phyloP scores from a whole-genome alignment of 192 early-diverging fungal species.

The Coemansia sp. region DNA sequence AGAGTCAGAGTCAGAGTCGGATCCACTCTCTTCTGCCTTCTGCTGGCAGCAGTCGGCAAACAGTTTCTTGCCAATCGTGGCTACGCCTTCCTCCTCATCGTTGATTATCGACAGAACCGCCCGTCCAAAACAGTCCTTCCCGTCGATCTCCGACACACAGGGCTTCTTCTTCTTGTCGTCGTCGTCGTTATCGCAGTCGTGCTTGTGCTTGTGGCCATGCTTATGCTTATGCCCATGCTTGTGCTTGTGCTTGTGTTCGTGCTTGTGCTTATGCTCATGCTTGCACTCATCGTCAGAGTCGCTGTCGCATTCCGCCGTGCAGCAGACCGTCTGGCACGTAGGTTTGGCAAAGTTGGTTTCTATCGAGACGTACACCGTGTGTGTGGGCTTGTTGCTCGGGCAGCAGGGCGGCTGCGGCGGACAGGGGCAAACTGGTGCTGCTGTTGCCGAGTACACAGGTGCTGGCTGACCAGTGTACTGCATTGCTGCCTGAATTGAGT shows the following conservation, averaged over 20 bases:
- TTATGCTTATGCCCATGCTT: conserved; percentile 15
- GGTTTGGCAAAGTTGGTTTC: conserved; percentile 33
- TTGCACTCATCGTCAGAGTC: conserved; percentile 12
- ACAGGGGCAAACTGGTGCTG: conserved; percentile 11
- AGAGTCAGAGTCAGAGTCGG: conserved; percentile 19
- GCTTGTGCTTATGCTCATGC: conserved; percentile 27
- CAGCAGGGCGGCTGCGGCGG: neutral
- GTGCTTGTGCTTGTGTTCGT: conserved; percentile 29
- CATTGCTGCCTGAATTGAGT: conserved; percentile 34
- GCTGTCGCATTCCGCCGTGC: conserved; percentile 17
- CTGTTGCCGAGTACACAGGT: neutral
- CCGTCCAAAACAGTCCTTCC: conserved; percentile 37
- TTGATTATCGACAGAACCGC: conserved; percentile 37
- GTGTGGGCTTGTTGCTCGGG: conserved; percentile 12
- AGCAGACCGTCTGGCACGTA: conserved; percentile 9
- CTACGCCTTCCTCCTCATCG: conserved; percentile 22
- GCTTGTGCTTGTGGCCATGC: neutral
- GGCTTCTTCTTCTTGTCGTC: conserved; percentile 5
- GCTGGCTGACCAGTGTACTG: conserved; percentile 11
- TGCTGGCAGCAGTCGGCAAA: conserved; percentile 8
- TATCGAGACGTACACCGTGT: conserved; percentile 43
- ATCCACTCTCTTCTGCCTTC: conserved; percentile 1
- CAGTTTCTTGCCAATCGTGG: conserved; percentile 46
- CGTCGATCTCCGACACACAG: conserved; percentile 16
- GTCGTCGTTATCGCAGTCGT: neutral